phyloP scores from a whole-genome alignment of 148 eudicot species.

The Vaccinium myrtillus region DNA sequence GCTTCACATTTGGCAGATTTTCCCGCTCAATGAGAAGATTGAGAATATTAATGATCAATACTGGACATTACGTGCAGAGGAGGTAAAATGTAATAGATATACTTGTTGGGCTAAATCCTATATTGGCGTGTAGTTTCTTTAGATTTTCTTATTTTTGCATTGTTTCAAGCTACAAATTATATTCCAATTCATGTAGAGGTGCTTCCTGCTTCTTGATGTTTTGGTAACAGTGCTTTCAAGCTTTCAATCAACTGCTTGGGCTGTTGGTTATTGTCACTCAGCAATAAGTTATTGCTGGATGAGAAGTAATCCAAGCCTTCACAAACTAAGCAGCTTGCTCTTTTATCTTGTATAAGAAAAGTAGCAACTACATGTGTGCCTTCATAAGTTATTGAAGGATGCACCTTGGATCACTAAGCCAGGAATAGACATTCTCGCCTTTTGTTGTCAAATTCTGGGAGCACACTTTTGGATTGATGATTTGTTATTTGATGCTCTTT shows the following conservation, averaged over 20 bases:
- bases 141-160: background rate
- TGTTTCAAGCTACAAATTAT: background rate
- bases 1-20: slow-evolving; percentile 15
- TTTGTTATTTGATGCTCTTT: no score
- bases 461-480: background rate
- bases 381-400: background rate
- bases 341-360: background rate
- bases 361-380: background rate
- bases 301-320: background rate
- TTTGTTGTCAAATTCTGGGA: background rate
- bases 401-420: background rate
- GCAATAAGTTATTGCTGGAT: background rate
- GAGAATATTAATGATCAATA: slow-evolving; percentile 33
- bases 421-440: background rate
- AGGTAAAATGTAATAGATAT: slow-evolving; percentile 9
- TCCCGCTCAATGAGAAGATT: slow-evolving; percentile 27
- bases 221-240: background rate
- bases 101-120: background rate
- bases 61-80: slow-evolving; percentile 35
- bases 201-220: background rate
- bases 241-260: background rate
- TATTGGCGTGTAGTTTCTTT: background rate
- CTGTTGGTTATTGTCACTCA: background rate
- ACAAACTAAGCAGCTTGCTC: background rate
- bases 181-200: no score